A percentile compares a stretch with the other conserved stretches of the same genome.
These are phyloP conservation scores for Calonectria leucothoes DNA, from an alignment of 2,329 filamentous ascomycete genomes.

Conservation along the genomic window DNA sequence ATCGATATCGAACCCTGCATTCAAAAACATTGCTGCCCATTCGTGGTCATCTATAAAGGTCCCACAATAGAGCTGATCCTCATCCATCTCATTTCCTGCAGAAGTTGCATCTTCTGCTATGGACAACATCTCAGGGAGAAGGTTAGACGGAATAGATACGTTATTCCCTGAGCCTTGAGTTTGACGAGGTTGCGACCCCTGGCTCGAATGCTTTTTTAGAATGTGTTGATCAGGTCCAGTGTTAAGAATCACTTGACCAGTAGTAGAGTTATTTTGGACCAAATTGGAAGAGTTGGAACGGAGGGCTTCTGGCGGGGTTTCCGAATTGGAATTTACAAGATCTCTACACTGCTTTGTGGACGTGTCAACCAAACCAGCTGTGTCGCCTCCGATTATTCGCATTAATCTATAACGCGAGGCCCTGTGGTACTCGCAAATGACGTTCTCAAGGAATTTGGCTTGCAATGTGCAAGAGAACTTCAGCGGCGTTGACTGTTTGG, in stretches of 20 bases:
- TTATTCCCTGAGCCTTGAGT: neutral
- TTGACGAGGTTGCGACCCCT: neutral
- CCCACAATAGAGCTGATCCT: neutral
- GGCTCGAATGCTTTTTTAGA: neutral
- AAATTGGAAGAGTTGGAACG: neutral
- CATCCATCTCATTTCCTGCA: neutral
- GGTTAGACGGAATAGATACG: too few species aligned
- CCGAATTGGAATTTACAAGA: neutral
- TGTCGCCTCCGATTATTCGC: too few species aligned
- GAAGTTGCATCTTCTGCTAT: neutral
- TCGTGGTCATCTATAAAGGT: constrained; percentile 34
- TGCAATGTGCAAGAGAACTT: constrained; percentile 46
- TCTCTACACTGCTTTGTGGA: neutral
- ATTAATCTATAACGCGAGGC: neutral
- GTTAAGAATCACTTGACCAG: neutral
- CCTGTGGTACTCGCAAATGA: constrained; percentile 13
- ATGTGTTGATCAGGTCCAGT: too few species aligned
- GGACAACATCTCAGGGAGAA: neutral
- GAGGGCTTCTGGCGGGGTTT: neutral
- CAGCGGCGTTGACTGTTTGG: constrained; percentile 40
- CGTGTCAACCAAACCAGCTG: neutral
- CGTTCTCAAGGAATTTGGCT: constrained; percentile 43
- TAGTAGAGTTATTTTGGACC: neutral
- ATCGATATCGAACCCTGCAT: constrained; percentile 43
- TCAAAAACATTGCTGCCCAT: constrained; percentile 44